Evolutionary conservation across 164 flowering plant species (phyloP).

Genomic region (Chloranthus sessilifolius): DNA sequence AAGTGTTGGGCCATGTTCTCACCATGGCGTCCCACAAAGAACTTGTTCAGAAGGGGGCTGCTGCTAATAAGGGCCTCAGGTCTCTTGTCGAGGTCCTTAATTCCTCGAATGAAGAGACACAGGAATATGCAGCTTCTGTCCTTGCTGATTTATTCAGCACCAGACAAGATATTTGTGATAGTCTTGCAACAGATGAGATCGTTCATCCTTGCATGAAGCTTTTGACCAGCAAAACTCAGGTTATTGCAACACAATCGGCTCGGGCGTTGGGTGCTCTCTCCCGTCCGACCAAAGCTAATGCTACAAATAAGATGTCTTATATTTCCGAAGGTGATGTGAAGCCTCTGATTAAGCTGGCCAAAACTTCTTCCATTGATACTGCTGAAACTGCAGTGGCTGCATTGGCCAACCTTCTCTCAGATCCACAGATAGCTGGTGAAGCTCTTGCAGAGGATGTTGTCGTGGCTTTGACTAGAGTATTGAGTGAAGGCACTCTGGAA

Average conservation of each 20-base stretch:
- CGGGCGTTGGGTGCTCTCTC: slow-evolving; percentile 83
- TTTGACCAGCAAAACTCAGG: slow-evolving; percentile 73
- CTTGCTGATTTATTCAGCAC: slow-evolving; percentile 70
- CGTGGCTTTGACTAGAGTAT: slow-evolving; percentile 65
- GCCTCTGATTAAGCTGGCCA: slow-evolving; percentile 75
- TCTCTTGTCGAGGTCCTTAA: slow-evolving; percentile 80
- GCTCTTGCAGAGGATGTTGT: slow-evolving; percentile 81
- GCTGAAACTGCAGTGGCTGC: slow-evolving; percentile 94
- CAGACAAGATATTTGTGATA: slow-evolving; percentile 78
- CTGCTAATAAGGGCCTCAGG: slow-evolving; percentile 66
- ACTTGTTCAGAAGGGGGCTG: slow-evolving; percentile 61
- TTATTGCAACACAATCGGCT: slow-evolving; percentile 72
- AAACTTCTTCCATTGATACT: slow-evolving; percentile 70
- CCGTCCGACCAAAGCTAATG: slow-evolving; percentile 52
- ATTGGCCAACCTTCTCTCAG: slow-evolving; percentile 78
- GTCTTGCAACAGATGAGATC: slow-evolving; percentile 85
- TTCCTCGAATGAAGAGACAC: slow-evolving; percentile 76
- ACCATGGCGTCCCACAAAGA: slow-evolving; percentile 57
- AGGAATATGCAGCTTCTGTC: slow-evolving; percentile 80
- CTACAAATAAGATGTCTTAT: slow-evolving; percentile 49
- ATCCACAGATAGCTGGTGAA: slow-evolving; percentile 77
- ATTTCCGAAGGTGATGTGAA: slow-evolving; percentile 76
- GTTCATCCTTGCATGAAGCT: slow-evolving; percentile 83
- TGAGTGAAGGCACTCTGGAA: slow-evolving; percentile 71
- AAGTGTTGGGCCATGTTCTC: slow-evolving; percentile 83